These are phyloP conservation scores for Lagerstroemia fauriei DNA, from an alignment of 441 rosid genomes.

Conservation along the genomic window DNA sequence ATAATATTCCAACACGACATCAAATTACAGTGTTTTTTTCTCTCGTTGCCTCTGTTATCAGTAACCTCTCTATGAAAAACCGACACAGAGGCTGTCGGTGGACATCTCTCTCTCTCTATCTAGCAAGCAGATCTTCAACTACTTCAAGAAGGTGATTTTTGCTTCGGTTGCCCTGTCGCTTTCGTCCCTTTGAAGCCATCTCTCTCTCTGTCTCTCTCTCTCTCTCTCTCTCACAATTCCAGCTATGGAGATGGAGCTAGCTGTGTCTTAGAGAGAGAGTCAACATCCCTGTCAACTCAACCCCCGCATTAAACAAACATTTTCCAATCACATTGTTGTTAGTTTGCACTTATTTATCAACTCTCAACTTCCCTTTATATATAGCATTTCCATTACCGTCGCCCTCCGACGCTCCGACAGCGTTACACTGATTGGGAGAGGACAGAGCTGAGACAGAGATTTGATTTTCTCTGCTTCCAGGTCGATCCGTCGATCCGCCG, in stretches of 20 bases:
- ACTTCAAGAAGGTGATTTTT: no score
- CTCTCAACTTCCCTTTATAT: not conserved
- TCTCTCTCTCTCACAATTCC: not conserved
- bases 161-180: not conserved
- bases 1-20: no score
- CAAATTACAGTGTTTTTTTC: no score
- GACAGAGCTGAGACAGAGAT: conserved; percentile 33
- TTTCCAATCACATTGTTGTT: not conserved
- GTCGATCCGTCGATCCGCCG: not conserved
- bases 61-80: no score
- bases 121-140: no score
- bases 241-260: not conserved
- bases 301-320: not conserved
- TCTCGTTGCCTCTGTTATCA: not conserved
- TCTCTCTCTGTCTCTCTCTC: not conserved
- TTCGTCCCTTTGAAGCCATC: not conserved
- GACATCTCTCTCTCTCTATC: no score
- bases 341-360: not conserved
- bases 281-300: not conserved
- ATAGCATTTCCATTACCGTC: not conserved
- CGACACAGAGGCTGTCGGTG: no score
- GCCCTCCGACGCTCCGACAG: not conserved
- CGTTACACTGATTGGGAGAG: conserved; percentile 20
- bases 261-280: not conserved
- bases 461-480: not conserved